Percentiles rank a stretch among this genome's conserved stretches.
These are phyloP conservation scores for Coccomyxa sp. DNA, from an alignment of 139 green algal genomes.

Conservation along the genomic window DNA sequence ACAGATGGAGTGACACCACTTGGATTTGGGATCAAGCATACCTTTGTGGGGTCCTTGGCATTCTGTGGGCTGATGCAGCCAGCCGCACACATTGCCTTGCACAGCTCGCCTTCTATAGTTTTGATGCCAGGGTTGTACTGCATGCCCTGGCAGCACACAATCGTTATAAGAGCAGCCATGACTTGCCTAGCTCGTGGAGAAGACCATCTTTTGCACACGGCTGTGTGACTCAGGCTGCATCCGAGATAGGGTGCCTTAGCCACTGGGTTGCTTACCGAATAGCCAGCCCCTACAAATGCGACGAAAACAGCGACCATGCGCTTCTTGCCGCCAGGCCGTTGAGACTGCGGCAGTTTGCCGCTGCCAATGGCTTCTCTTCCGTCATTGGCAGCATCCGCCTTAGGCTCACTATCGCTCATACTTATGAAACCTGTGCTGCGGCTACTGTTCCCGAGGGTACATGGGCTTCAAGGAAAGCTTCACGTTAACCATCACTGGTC, in stretches of 20 bases:
- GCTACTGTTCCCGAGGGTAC: too few species aligned
- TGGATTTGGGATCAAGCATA: slow-evolving; percentile 13
- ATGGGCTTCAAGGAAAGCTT: too few species aligned
- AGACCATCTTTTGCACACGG: background rate
- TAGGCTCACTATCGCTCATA: too few species aligned
- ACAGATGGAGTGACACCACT: background rate
- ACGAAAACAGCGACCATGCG: slow-evolving; percentile 78
- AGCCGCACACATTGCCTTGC: slow-evolving; percentile 60
- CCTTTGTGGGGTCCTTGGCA: slow-evolving; percentile 63
- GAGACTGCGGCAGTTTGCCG: background rate
- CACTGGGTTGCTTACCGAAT: slow-evolving; percentile 31
- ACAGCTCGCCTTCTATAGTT: slow-evolving; percentile 86
- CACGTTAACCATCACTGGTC: too few species aligned
- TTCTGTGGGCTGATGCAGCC: slow-evolving; percentile 73
- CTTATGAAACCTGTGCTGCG: too few species aligned
- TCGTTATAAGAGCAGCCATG: background rate
- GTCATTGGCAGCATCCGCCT: too few species aligned
- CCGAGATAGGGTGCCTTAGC: background rate
- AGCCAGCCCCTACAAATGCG: slow-evolving; percentile 74
- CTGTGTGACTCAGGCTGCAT: background rate
- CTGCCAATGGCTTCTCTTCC: too few species aligned
- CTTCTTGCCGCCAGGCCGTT: slow-evolving; percentile 44
- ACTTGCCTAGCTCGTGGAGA: too few species aligned
- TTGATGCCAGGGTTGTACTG: slow-evolving; percentile 77
- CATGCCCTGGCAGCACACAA: slow-evolving; percentile 66